phyloP scores from a whole-genome alignment of 176 grass and related monocot genomes.

The Bromus sterilis region DNA sequence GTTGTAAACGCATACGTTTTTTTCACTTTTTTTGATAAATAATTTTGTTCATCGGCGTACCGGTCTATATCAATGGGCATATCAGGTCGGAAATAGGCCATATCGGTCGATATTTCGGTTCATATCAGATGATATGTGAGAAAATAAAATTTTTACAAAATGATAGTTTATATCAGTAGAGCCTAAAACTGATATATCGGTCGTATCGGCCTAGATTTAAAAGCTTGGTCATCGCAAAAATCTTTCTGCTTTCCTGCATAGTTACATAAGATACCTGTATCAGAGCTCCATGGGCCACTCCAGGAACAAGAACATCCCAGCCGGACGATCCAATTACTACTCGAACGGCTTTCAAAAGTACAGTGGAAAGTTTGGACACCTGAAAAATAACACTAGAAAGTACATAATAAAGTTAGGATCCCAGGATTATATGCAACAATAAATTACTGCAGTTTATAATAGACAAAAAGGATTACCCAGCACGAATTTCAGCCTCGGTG shows the following conservation, averaged over 20 bases:
- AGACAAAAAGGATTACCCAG: slow-evolving; percentile 54
- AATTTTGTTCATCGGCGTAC: too few relatives aligned
- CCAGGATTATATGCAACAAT: neutral
- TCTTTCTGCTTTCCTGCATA: neutral
- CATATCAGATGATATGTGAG: too few relatives aligned
- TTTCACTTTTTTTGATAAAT: too few relatives aligned
- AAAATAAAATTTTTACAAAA: too few relatives aligned
- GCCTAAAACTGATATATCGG: too few relatives aligned
- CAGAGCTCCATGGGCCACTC: slow-evolving; percentile 68
- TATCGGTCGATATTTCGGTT: too few relatives aligned
- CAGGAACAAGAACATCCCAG: slow-evolving; percentile 97
- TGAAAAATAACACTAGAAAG: slow-evolving; percentile 85
- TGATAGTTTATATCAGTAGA: too few relatives aligned
- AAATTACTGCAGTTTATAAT: neutral
- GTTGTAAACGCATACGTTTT: too few relatives aligned
- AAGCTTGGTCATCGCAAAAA: too few relatives aligned
- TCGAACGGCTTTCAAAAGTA: slow-evolving; percentile 72
- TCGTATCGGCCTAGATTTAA: too few relatives aligned
- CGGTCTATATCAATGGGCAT: too few relatives aligned
- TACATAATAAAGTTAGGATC: slow-evolving; percentile 35
- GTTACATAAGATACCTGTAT: slow-evolving; percentile 48
- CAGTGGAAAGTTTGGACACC: slow-evolving; percentile 84
- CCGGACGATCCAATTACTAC: slow-evolving; percentile 55
- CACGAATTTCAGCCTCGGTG: slow-evolving; percentile 96
- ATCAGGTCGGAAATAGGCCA: too few relatives aligned